A percentile compares a stretch with the other conserved stretches of the same genome.
Evolutionary conservation across 1,284 basidiomycete genomes (phyloP).

Genomic region (Austropuccinia psidii): DNA sequence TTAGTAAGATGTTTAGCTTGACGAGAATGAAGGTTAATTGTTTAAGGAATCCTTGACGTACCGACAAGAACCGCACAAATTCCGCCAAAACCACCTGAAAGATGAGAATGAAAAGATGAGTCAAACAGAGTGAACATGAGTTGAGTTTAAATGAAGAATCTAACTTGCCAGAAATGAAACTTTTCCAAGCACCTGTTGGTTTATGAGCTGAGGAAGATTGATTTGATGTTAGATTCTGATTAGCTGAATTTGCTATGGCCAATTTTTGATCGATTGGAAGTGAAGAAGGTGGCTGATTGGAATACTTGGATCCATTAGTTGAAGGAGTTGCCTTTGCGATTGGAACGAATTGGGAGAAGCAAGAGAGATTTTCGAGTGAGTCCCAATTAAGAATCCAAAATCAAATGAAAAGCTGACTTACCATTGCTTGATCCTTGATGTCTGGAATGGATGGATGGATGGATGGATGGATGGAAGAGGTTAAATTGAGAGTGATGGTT

Average conservation of each 20-base stretch:
- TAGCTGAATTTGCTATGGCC: background rate
- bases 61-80: conserved; percentile 78
- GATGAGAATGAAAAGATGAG: conserved; percentile 57
- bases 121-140: no score
- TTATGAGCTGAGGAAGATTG: conserved; percentile 13
- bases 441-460: no score
- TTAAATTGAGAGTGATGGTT: no score
- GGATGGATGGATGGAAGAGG: no score
- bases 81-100: conserved; percentile 87
- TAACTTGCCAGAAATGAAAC: conserved; percentile 31
- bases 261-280: conserved; percentile 20
- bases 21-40: background rate
- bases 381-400: no score
- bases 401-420: no score
- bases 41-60: conserved; percentile 49
- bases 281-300: conserved; percentile 16
- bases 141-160: background rate
- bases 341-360: no score
- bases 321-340: conserved; percentile 31
- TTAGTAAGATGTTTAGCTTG: no score
- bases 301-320: conserved; percentile 27
- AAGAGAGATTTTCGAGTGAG: no score
- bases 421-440: no score
- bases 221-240: no score
- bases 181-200: conserved; percentile 25